Evolutionary conservation across 1,139 yeast genomes (phyloP).

Genomic region (Candida buenavistaensis): DNA sequence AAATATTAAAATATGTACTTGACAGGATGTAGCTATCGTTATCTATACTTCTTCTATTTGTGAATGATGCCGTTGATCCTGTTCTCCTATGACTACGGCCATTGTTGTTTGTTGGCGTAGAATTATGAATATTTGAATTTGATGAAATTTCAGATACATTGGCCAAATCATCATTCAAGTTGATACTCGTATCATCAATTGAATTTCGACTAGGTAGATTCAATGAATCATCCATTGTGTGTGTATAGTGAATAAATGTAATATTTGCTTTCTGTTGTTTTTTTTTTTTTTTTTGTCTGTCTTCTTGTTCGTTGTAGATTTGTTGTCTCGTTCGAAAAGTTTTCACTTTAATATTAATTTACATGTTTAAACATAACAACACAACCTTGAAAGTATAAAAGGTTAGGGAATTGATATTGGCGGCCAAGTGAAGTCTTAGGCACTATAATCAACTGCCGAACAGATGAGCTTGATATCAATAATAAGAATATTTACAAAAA

Average conservation of each 20-base stretch:
- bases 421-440: too few relatives aligned
- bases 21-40: slow-evolving; percentile 37
- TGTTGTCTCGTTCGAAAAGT: too few relatives aligned
- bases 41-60: slow-evolving; percentile 35
- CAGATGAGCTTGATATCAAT: too few relatives aligned
- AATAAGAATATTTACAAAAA: too few relatives aligned
- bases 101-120: slow-evolving; percentile 6
- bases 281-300: too few relatives aligned
- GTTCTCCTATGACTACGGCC: slow-evolving; percentile 16
- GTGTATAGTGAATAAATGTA: not conserved
- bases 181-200: slow-evolving; percentile 29
- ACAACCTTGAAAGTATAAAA: too few relatives aligned
- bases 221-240: slow-evolving; percentile 16
- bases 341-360: too few relatives aligned
- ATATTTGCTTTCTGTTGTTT: too few relatives aligned
- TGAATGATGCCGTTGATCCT: slow-evolving; percentile 26
- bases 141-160: slow-evolving; percentile 24
- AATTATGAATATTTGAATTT: slow-evolving; percentile 1
- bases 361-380: too few relatives aligned
- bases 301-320: too few relatives aligned
- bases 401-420: too few relatives aligned
- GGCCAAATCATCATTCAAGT: slow-evolving; percentile 42
- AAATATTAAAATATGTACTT: slow-evolving; percentile 29
- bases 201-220: slow-evolving; percentile 23
- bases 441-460: too few relatives aligned